Percentiles rank a stretch among this genome's conserved stretches.
These are phyloP conservation scores for Capniomyces stellatus DNA, from an alignment of 371 early-diverging fungal genomes.

Conservation along the genomic window DNA sequence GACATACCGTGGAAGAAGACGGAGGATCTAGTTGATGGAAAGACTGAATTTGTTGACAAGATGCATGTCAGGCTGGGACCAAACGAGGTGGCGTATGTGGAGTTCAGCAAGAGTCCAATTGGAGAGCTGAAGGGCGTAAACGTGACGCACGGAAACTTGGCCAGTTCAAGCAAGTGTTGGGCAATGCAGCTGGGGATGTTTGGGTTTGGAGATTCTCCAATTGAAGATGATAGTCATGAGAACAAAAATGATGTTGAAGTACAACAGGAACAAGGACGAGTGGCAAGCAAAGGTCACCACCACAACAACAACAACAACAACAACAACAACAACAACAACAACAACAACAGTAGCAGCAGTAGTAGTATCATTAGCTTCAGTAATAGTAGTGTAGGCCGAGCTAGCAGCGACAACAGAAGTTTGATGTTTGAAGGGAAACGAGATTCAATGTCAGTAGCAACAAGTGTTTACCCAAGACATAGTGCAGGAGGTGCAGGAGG, in stretches of 20 bases:
- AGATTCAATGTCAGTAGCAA: too few relatives aligned
- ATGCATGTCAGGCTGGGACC: slow-evolving; percentile 6
- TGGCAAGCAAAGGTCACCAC: too few relatives aligned
- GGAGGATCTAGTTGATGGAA: slow-evolving; percentile 6
- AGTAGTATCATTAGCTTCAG: too few relatives aligned
- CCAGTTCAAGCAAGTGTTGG: slow-evolving; percentile 42
- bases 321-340: too few relatives aligned
- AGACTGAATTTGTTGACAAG: neutral
- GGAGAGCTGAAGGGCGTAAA: slow-evolving; percentile 73
- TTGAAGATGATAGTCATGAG: too few relatives aligned
- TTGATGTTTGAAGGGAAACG: too few relatives aligned
- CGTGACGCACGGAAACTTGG: slow-evolving; percentile 54
- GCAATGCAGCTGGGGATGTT: slow-evolving; percentile 22
- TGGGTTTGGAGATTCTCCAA: slow-evolving; percentile 11
- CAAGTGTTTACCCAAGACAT: too few relatives aligned
- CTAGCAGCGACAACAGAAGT: too few relatives aligned
- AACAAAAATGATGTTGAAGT: slow-evolving; percentile 19
- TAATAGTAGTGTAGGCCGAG: too few relatives aligned
- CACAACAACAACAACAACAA: too few relatives aligned
- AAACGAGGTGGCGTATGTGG: slow-evolving; percentile 63
- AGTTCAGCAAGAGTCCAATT: slow-evolving; percentile 60
- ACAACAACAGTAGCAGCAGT: too few relatives aligned
- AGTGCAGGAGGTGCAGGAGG: too few relatives aligned
- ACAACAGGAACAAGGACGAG: slow-evolving; percentile 18
- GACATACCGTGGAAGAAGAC: neutral